Conservation (phyloP, 169 alveolate species). For the Plasmodium cynomolgi region DNA sequence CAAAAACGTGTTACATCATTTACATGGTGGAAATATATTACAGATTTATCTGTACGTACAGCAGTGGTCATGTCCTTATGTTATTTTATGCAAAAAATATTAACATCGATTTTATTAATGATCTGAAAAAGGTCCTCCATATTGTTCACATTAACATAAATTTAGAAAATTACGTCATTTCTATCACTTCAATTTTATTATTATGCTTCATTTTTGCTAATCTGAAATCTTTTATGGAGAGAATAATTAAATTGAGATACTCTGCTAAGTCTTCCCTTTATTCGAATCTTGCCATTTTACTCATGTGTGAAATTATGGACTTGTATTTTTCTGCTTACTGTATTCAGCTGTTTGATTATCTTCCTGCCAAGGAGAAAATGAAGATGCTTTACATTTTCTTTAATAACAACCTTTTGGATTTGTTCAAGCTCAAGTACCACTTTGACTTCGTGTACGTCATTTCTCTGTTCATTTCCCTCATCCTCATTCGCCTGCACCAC, state of each 20-base stretch:
- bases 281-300: slow-evolving; percentile 38
- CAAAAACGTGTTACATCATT: slow-evolving; percentile 54
- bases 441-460: slow-evolving; percentile 61
- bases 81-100: slow-evolving; percentile 50
- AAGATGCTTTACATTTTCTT: slow-evolving; percentile 56
- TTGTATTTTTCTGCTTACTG: slow-evolving; percentile 65
- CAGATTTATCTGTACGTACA: slow-evolving; percentile 31
- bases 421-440: slow-evolving; percentile 51
- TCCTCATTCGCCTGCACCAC: slow-evolving; percentile 21
- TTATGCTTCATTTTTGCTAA: slow-evolving; percentile 62
- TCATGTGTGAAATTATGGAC: slow-evolving; percentile 68
- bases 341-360: slow-evolving; percentile 56
- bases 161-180: slow-evolving; percentile 46
- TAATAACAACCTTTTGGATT: slow-evolving; percentile 20
- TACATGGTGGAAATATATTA: slow-evolving; percentile 58
- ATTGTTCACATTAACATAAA: slow-evolving; percentile 60
- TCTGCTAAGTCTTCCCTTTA: slow-evolving; percentile 52
- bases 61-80: slow-evolving; percentile 65
- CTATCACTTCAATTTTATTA: slow-evolving; percentile 38
- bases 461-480: slow-evolving; percentile 20
- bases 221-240: slow-evolving; percentile 65
- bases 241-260: slow-evolving; percentile 45
- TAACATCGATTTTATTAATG: slow-evolving; percentile 49
- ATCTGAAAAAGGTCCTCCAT: slow-evolving; percentile 27
- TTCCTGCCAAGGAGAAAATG: slow-evolving; percentile 46